Conservation (phyloP, 176 grass and related monocot genomes). For the Triticum dicoccoides region DNA sequence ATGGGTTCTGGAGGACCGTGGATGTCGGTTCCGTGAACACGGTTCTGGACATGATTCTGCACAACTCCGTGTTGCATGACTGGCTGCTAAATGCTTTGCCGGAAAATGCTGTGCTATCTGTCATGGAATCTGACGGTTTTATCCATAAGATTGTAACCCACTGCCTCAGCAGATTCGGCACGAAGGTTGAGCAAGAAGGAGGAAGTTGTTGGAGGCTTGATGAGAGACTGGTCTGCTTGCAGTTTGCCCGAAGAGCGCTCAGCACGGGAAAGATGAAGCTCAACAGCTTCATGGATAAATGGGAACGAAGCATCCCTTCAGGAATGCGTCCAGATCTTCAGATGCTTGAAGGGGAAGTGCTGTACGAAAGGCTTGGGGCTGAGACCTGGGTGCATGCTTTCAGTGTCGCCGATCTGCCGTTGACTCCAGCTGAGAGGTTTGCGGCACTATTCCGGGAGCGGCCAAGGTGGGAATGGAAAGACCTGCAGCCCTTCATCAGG, state of each 20-base stretch:
- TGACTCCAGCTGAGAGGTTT: constrained; percentile 71
- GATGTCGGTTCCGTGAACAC: constrained; percentile 51
- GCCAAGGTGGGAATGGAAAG: constrained; percentile 86
- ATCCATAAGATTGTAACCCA: constrained; percentile 48
- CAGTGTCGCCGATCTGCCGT: constrained; percentile 60
- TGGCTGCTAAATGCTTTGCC: constrained; percentile 64
- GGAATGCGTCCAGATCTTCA: constrained; percentile 60
- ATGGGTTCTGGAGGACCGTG: constrained; percentile 86
- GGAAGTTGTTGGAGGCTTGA: constrained; percentile 59
- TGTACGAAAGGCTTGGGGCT: constrained; percentile 72
- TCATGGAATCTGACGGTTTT: constrained; percentile 82
- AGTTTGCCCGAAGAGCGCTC: constrained; percentile 57
- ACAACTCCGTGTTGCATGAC: constrained; percentile 84
- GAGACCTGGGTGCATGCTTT: constrained; percentile 85
- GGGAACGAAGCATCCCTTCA: constrained; percentile 63
- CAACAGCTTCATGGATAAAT: constrained; percentile 69
- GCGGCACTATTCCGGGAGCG: constrained; percentile 61
- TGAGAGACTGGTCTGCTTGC: constrained; percentile 62
- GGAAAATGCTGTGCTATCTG: constrained; percentile 56
- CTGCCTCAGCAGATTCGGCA: constrained; percentile 70
- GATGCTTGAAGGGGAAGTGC: constrained; percentile 90
- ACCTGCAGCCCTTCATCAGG: constrained; percentile 92
- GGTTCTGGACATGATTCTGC: constrained; percentile 75
- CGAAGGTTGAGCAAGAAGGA: constrained; percentile 38
- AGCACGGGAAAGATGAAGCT: constrained; percentile 74